A percentile compares a stretch with the other conserved stretches of the same genome.
Evolutionary conservation across 768 basidiomycete species (phyloP).

Genomic region (Lactarius hengduanensis): DNA sequence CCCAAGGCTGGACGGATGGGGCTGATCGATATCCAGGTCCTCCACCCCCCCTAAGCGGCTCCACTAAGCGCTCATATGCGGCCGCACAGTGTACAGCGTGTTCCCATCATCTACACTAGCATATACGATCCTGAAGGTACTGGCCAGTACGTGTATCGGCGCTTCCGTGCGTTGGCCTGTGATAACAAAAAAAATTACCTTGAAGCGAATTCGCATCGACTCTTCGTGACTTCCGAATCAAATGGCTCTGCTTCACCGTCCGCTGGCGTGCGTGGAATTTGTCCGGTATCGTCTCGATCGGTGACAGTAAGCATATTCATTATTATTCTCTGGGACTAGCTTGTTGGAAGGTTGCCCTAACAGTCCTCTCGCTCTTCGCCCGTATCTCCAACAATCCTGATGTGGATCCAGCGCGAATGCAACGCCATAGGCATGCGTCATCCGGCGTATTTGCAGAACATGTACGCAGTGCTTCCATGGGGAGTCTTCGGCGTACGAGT

Average conservation of each 20-base stretch:
- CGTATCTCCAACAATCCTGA: slow-evolving; percentile 67
- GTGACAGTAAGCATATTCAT: slow-evolving; percentile 55
- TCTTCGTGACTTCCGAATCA: slow-evolving; percentile 68
- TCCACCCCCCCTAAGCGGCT: not conserved
- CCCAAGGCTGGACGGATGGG: slow-evolving; percentile 74
- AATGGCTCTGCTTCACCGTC: slow-evolving; percentile 49
- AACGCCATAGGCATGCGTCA: slow-evolving; percentile 75
- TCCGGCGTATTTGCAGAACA: slow-evolving; percentile 38
- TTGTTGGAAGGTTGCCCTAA: not conserved
- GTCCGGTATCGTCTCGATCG: slow-evolving; percentile 77
- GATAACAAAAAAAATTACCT: no score
- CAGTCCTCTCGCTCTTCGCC: slow-evolving; percentile 79
- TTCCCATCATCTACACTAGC: slow-evolving; percentile 59
- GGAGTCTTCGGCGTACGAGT: slow-evolving; percentile 14
- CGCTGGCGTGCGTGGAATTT: slow-evolving; percentile 47
- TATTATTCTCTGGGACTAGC: not conserved
- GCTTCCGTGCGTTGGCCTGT: not conserved
- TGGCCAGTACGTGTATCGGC: slow-evolving; percentile 61
- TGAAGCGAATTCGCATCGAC: no score
- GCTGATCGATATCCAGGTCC: slow-evolving; percentile 75
- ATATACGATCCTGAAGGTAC: slow-evolving; percentile 75
- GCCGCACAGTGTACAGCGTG: slow-evolving; percentile 66
- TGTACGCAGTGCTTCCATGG: slow-evolving; percentile 19
- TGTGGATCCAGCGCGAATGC: slow-evolving; percentile 78
- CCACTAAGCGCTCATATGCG: slow-evolving; percentile 5